Conservation (phyloP, 148 eudicot species). For the Salicornia ramosissima region DNA sequence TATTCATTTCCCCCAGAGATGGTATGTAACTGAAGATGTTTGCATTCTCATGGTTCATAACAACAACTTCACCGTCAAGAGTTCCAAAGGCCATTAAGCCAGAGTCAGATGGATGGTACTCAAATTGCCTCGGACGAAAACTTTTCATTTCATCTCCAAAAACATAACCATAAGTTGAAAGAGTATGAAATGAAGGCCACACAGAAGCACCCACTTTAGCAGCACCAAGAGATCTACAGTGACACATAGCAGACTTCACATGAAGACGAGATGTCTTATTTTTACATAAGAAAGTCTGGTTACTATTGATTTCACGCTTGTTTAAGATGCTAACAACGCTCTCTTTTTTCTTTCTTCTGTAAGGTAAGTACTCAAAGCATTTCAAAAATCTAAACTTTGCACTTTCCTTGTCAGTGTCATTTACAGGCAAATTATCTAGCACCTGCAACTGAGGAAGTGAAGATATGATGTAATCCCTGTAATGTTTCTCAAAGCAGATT, state of each 20-base stretch:
- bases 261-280: slow-evolving; percentile 21
- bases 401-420: slow-evolving; percentile 37
- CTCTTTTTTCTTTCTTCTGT: slow-evolving; percentile 44
- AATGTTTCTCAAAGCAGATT: slow-evolving; percentile 78
- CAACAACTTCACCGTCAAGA: slow-evolving; percentile 69
- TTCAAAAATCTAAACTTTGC: slow-evolving; percentile 40
- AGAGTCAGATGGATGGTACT: slow-evolving; percentile 68
- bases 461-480: slow-evolving; percentile 72
- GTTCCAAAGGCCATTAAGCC: slow-evolving; percentile 77
- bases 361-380: slow-evolving; percentile 58
- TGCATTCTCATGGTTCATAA: slow-evolving; percentile 60
- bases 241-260: slow-evolving; percentile 39
- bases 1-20: slow-evolving; percentile 39
- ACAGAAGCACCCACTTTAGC: slow-evolving; percentile 58
- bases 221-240: slow-evolving; percentile 64
- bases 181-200: slow-evolving; percentile 42
- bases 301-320: slow-evolving; percentile 43
- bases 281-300: slow-evolving; percentile 19
- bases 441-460: slow-evolving; percentile 56
- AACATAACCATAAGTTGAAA: slow-evolving; percentile 36
- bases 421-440: slow-evolving; percentile 63
- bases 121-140: slow-evolving; percentile 74
- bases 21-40: slow-evolving; percentile 48
- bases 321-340: slow-evolving; percentile 45
- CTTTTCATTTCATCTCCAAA: slow-evolving; percentile 38